Conservation (phyloP, 306 rosid species). For the Styphnolobium japonicum region DNA sequence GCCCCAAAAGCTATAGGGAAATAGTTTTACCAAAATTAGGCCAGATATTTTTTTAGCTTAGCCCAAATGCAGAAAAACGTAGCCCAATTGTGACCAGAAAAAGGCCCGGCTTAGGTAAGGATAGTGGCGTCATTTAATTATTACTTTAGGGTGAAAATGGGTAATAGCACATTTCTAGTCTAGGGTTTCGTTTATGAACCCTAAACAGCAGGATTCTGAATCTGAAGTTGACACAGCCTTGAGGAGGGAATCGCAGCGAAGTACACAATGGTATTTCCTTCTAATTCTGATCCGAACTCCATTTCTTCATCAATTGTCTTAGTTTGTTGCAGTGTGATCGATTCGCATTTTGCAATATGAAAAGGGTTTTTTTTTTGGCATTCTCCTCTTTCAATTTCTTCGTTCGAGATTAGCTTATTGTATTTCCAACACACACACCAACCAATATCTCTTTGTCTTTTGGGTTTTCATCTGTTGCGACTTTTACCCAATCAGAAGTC, state of each 20-base stretch:
- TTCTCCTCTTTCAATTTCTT: not conserved
- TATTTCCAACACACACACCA: too few relatives aligned
- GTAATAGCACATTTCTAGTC: not conserved
- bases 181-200: slow-evolving; percentile 30
- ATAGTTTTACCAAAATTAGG: not conserved
- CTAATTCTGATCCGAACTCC: not conserved
- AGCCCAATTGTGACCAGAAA: not conserved
- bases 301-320: not conserved
- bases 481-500: not conserved
- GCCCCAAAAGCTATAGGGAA: not conserved
- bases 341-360: not conserved
- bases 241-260: not conserved
- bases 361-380: not conserved
- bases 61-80: not conserved
- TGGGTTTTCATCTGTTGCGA: not conserved
- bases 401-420: too few relatives aligned
- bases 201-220: not conserved
- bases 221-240: not conserved
- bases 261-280: slow-evolving; percentile 19
- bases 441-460: not conserved
- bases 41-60: not conserved
- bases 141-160: not conserved
- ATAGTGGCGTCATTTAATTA: not conserved
- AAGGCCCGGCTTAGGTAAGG: not conserved
- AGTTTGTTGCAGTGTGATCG: not conserved